A percentile compares a stretch with the other conserved stretches of the same genome.
Evolutionary conservation across 495 filamentous ascomycete genomes (phyloP).

Genomic region (Neurospora sp.): DNA sequence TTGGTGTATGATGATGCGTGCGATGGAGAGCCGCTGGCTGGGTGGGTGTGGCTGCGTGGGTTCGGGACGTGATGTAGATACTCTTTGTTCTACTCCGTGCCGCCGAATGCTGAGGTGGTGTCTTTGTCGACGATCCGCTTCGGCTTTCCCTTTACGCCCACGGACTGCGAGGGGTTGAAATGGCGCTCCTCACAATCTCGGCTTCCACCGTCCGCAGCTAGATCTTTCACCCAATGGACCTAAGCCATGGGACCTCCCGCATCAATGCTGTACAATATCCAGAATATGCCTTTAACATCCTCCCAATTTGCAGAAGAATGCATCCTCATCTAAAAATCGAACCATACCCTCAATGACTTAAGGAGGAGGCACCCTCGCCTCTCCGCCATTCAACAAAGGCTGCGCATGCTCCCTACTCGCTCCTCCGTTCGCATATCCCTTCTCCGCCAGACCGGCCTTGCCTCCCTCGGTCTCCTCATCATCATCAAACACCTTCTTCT

Average conservation of each 20-base stretch:
- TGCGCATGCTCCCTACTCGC: not conserved
- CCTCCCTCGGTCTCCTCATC: constrained; percentile 19
- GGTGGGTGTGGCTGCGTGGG: not conserved
- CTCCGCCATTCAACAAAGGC: not conserved
- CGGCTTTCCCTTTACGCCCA: not conserved
- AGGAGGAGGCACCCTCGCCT: not conserved
- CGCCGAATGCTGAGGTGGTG: not conserved
- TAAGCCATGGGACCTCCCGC: not conserved
- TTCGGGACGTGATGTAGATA: not conserved
- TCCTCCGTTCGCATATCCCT: constrained; percentile 12
- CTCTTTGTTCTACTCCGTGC: not conserved
- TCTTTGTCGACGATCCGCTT: not conserved
- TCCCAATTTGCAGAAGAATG: not conserved
- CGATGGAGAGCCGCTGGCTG: not conserved
- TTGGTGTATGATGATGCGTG: not conserved
- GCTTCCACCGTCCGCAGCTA: not conserved
- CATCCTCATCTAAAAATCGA: not conserved
- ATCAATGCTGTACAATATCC: not conserved
- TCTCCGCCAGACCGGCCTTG: constrained; percentile 16
- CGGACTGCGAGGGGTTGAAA: not conserved
- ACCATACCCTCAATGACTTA: not conserved
- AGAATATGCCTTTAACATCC: not conserved
- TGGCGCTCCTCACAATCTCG: not conserved
- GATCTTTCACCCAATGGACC: not conserved
- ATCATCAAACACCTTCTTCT: constrained; percentile 47